These are phyloP conservation scores for Exutisphaerella laricina DNA, from an alignment of 2,329 filamentous ascomycete genomes.

Conservation along the genomic window DNA sequence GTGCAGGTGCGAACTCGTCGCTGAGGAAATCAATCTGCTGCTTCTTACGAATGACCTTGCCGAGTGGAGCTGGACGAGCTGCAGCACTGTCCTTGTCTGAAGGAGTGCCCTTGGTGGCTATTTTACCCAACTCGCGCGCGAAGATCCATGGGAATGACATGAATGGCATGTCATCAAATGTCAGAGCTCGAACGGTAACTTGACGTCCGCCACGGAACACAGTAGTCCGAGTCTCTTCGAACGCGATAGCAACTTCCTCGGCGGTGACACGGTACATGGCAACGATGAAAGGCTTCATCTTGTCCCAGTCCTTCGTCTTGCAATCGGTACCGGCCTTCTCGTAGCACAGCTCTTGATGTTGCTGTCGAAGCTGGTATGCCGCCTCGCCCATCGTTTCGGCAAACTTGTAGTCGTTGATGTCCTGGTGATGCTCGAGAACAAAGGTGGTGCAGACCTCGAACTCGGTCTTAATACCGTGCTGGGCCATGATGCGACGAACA, in stretches of 20 bases:
- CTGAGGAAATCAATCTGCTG: slow-evolving; percentile 9
- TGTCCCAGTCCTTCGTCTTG: slow-evolving; percentile 42
- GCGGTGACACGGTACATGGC: slow-evolving; percentile 85
- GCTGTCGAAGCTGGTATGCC: slow-evolving; percentile 58
- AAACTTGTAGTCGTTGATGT: slow-evolving; percentile 75
- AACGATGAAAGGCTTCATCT: slow-evolving; percentile 66
- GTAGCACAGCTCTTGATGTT: slow-evolving; percentile 63
- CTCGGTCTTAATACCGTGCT: slow-evolving; percentile 76
- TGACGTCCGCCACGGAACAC: slow-evolving; percentile 37
- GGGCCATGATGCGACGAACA: slow-evolving; percentile 74
- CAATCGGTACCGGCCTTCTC: slow-evolving; percentile 51
- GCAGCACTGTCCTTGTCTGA: slow-evolving; percentile 4
- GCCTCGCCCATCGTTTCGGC: slow-evolving; percentile 75
- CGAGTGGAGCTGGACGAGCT: slow-evolving; percentile 12
- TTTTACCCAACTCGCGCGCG: slow-evolving; percentile 60
- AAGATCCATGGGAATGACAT: slow-evolving; percentile 97
- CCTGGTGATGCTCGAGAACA: slow-evolving; percentile 65
- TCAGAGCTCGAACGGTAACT: slow-evolving; percentile 37
- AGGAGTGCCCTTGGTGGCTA: slow-evolving; percentile 47
- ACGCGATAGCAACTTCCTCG: slow-evolving; percentile 58
- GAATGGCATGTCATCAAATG: slow-evolving; percentile 60
- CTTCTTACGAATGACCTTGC: slow-evolving; percentile 11
- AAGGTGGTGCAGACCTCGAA: slow-evolving; percentile 92
- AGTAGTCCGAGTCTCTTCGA: slow-evolving; percentile 45
- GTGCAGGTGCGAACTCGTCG: slow-evolving; percentile 12